Conservation (phyloP, 768 basidiomycete species). For the Filobasidium wieringae region DNA sequence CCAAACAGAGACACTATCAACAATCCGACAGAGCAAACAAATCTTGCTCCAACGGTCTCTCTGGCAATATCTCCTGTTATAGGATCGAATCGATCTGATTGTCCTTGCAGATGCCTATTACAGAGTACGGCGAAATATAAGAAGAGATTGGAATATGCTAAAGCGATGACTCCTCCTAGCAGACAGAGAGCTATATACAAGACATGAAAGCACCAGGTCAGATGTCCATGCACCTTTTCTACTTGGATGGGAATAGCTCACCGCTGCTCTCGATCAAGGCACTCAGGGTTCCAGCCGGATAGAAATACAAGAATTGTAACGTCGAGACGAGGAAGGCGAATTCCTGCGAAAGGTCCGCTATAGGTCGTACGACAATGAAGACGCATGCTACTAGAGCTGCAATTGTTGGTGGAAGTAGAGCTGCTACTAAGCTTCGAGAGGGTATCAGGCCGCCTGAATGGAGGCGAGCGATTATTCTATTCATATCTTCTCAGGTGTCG, state of each 20-base stretch:
- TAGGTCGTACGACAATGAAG: slow-evolving; percentile 7
- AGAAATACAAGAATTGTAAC: slow-evolving; percentile 13
- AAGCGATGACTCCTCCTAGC: slow-evolving; percentile 1
- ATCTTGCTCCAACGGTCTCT: slow-evolving; percentile 8
- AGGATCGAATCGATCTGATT: neutral
- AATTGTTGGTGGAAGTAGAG: slow-evolving; percentile 3
- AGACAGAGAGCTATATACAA: neutral
- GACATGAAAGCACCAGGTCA: neutral
- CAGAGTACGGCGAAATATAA: slow-evolving; percentile 15
- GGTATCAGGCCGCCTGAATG: too few species aligned
- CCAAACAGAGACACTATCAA: neutral
- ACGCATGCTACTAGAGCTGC: slow-evolving; percentile 12
- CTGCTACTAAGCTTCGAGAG: neutral
- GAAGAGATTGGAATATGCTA: slow-evolving; percentile 11
- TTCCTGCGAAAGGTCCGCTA: neutral
- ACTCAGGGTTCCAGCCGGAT: slow-evolving; percentile 10
- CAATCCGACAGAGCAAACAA: slow-evolving; percentile 7
- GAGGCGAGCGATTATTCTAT: too few species aligned
- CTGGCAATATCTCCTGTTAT: neutral
- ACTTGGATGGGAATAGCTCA: too few species aligned
- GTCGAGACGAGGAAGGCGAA: slow-evolving; percentile 13
- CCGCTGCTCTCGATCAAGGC: slow-evolving; percentile 3
- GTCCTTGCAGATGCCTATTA: neutral
- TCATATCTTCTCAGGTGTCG: too few species aligned
- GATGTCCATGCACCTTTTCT: too few species aligned